phyloP scores from a whole-genome alignment of 2,329 filamentous ascomycete species.

The Scortechinia acanthostroma region DNA sequence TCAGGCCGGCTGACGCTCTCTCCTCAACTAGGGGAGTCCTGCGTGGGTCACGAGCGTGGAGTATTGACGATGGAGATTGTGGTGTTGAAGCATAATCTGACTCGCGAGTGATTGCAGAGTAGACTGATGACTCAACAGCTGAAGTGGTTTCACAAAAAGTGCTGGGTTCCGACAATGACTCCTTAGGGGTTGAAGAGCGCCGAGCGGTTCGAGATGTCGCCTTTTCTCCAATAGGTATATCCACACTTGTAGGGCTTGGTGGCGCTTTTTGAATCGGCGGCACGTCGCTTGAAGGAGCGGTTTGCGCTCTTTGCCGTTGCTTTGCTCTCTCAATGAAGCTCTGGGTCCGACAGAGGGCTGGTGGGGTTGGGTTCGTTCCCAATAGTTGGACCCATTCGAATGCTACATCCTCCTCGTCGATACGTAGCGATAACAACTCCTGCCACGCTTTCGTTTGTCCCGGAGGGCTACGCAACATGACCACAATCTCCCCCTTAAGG shows the following conservation, averaged over 20 bases:
- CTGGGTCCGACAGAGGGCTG: slow-evolving; percentile 17
- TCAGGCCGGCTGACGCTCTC: background rate
- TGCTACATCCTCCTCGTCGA: slow-evolving; percentile 47
- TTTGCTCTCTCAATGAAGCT: background rate
- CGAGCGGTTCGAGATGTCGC: background rate
- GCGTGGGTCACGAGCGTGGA: background rate
- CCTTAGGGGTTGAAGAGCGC: background rate
- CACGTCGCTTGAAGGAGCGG: background rate
- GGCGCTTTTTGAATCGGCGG: background rate
- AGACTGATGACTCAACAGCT: background rate
- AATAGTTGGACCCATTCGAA: slow-evolving; percentile 62
- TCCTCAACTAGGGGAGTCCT: background rate
- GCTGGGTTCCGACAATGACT: background rate
- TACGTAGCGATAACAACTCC: slow-evolving; percentile 48
- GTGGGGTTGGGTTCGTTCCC: slow-evolving; percentile 51
- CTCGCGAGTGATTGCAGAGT: background rate
- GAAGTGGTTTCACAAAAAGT: background rate
- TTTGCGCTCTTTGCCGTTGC: background rate
- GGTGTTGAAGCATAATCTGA: background rate
- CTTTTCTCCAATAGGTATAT: slow-evolving; percentile 1
- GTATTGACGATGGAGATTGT: background rate
- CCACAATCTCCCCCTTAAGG: slow-evolving; percentile 45
- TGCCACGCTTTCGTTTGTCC: slow-evolving; percentile 41
- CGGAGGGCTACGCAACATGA: slow-evolving; percentile 53
- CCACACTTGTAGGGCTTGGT: background rate